Evolutionary conservation across 192 early-diverging fungal species (phyloP), one percentile per base, ranked within the genome.

Genomic region (Coemansia sp.): DNA sequence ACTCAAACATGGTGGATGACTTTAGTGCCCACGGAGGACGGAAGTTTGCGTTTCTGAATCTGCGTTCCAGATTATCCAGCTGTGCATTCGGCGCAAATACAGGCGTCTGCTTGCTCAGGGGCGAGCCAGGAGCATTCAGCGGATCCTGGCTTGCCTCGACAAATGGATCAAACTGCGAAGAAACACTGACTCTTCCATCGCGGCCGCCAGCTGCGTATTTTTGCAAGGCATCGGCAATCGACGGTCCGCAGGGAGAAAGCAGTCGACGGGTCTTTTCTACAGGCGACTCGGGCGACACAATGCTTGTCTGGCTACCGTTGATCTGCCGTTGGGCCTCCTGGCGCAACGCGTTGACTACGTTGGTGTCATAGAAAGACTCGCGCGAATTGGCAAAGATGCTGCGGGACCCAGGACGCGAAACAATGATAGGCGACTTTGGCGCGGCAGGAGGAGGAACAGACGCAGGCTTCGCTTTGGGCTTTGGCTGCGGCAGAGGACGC

Each of bases 251-350:
- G n/a, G 80, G 76, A 38, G 80, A 72, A 18, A 83, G 61, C 32
- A 77, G 10, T 22, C 67, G 71, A 4, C 48, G 62, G 1, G 61
- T 34, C 64, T 48, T 32, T 33, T 48, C 57, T 7, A 54, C 40
- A 38, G 56, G 42, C 4, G 72, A 56, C 5, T 65, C 56, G 25
- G 73, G 60, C n/a, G 50, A 38, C 2, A 60, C 48, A 10, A 76
- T 64, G 42, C 68, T 82, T 14, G 50, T 36, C 54, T 72, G 69
- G 72, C 76, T 78, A 66, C 72, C 67, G 45, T 75, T 75, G 60
- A 83, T 83, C 66, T 77, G 80, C 6, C 80, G 68, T 69, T 77
- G 75, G 0, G 80, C 80, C 60, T 83, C 80, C 55, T 75, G 72
- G 8, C 80, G 76, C 61, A 83, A 57, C 14, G 76, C 75, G 28